Base-by-base conservation (phyloP, 2,329 filamentous ascomycete species). In the Apiospora malaysiana region DNA sequence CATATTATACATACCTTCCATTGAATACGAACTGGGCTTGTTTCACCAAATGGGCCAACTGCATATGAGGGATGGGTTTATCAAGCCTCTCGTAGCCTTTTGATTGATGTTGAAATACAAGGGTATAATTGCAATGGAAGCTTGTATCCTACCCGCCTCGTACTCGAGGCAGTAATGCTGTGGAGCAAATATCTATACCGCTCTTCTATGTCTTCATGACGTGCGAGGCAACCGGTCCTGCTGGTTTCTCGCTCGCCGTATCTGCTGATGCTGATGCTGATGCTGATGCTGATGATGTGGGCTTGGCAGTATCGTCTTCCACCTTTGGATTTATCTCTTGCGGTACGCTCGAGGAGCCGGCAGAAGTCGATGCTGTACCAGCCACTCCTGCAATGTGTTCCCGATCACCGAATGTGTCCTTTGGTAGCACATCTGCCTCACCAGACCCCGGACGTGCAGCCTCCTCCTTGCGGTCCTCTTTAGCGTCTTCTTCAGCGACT, bases 151-250 rank as follows among this genome's bases (percentile, higher is more conserved):
- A 32, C 25, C 25, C 16, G 5, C 27, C 51, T 32, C 16, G 27
- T 59, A 5, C 9, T 18, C 51, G 18, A 59, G 25, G 16, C 14
- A 9, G 16, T 18, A 59, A 2, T 18, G 25, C 12, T 25, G 12
- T 25, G 27, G 49, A 59, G 51, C 25, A n/a, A n/a, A n/a, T 32
- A 14, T 32, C 4, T 32, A 32, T 32, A 32, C 3, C 32, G 27
- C 27, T 59, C 27, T 59, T 63, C 56, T 63, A 63, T 40, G 56
- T 63, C 32, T 63, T 63, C 56, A 63, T 63, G 32, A 63, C 56
- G 21, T 63, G 56, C 56, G 56, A 63, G 2, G 56, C 56, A 10
- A n/a, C 32, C 18, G 56, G 32, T 18, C 12, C 32, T 40, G 32
- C 18, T 37, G 56, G 16, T n/a, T 40, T 21, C 56, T 63, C 56